Evolutionary conservation across 306 rosid genomes (phyloP).

Genomic region (Cucurbita pepo): DNA sequence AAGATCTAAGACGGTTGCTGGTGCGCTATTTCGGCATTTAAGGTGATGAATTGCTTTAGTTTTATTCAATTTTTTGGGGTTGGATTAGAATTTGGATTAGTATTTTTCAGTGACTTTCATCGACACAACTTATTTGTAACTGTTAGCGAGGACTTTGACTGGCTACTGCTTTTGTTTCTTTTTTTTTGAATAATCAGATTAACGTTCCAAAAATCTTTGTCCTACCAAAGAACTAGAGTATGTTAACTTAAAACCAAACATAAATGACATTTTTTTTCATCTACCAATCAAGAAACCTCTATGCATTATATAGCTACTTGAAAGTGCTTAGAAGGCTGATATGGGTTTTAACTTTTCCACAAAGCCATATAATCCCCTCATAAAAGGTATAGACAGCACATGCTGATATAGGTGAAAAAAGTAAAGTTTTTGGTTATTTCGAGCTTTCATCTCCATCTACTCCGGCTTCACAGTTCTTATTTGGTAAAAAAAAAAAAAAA

Average conservation of each 20-base stretch:
- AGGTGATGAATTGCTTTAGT: slow-evolving; percentile 24
- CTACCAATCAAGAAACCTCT: neutral
- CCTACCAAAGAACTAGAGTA: neutral
- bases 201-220: neutral
- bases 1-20: slow-evolving; percentile 33
- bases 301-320: neutral
- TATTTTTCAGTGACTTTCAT: neutral
- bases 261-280: neutral
- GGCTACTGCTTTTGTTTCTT: neutral
- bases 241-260: neutral
- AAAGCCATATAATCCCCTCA: neutral
- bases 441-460: neutral
- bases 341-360: neutral
- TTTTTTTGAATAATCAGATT: neutral
- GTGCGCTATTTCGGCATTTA: slow-evolving; percentile 56
- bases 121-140: no score
- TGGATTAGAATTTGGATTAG: neutral
- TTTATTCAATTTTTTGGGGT: neutral
- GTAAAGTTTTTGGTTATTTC: neutral
- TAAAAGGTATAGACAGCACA: neutral
- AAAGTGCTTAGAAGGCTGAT: neutral
- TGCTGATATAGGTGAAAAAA: neutral
- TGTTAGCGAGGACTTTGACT: neutral
- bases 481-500: no score
- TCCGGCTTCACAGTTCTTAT: neutral